Percentiles rank a stretch among this genome's conserved stretches.
Conservation (phyloP, 257 asterid genomes). For the Linderniella brevidens region DNA sequence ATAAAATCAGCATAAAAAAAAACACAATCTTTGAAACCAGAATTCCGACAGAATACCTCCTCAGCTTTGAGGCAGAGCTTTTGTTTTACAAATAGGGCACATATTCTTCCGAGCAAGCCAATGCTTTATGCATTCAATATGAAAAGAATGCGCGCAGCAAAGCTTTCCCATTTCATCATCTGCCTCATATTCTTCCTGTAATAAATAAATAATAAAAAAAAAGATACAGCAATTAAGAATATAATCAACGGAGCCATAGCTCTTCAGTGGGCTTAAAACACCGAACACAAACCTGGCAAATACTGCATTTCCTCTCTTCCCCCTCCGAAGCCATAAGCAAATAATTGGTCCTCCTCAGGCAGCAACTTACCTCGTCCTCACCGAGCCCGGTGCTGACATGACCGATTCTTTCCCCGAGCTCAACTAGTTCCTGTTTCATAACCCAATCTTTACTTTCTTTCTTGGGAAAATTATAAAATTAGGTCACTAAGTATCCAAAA, state of each 20-base stretch:
- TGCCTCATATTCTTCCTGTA: slow-evolving; percentile 29
- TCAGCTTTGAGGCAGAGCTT: slow-evolving; percentile 13
- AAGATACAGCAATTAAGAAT: not conserved
- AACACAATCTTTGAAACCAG: no score
- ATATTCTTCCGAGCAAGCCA: slow-evolving; percentile 44
- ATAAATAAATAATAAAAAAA: not conserved
- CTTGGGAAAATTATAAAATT: no score
- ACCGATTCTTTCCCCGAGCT: slow-evolving; percentile 42
- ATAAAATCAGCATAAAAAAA: no score
- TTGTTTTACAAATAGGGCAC: slow-evolving; percentile 46
- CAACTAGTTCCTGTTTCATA: slow-evolving; percentile 34
- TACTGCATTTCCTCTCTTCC: slow-evolving; percentile 39
- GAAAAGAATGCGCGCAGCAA: slow-evolving; percentile 47
- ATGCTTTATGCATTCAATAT: slow-evolving; percentile 44
- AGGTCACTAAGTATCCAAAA: no score
- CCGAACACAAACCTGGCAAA: slow-evolving; percentile 37
- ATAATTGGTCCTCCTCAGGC: slow-evolving; percentile 20
- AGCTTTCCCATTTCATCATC: slow-evolving; percentile 26
- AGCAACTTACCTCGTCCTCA: slow-evolving; percentile 28
- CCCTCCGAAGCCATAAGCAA: slow-evolving; percentile 8
- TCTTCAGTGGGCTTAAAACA: not conserved
- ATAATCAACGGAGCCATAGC: not conserved
- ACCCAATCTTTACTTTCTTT: not conserved
- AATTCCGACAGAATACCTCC: no score
- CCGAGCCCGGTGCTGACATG: slow-evolving; percentile 33